Evolutionary conservation across 495 filamentous ascomycete genomes (phyloP), one percentile per base, ranked within the genome.

Genomic region (Penicillium coffeae): DNA sequence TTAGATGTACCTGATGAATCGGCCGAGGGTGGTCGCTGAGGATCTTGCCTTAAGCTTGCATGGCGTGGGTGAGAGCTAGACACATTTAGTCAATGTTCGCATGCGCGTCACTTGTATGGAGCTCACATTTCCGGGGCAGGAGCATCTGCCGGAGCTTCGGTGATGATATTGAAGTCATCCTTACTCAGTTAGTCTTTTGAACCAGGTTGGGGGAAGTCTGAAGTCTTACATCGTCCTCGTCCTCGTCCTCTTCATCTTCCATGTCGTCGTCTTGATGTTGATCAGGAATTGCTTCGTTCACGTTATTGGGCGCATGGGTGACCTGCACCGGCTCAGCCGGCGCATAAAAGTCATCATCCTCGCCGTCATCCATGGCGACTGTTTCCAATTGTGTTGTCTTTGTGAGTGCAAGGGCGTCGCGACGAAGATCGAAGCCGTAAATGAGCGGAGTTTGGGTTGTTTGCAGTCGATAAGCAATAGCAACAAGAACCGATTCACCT

Each of bases 151-250:
- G 85, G 85, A 43, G 90, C 89, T 67, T 93, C 93, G 50, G 88
- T 90, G 55, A 96, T 94, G 58, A 98, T 94, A 58, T 97, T 90
- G 56, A 98, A 87, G 51, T 97, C 93, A 81, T 96, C 65, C 55
- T 14, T 9, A 58, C 40, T 38, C 20, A 3, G 12, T 52, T 22
- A 48, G 43, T n/a, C 27, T 30, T 20, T 30, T 21, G 14, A 20
- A 33, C 34, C 9, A 30, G 27, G n/a, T 13, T 20, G 3, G 3
- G 9, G 43, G 43, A 47, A 36, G 21, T 16, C 36, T 56, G 58
- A 61, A 50, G 42, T 76, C 51, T 56, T 71, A 63, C 79, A 69
- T 51, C 83, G 30, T 84, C 81, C 30, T 82, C 77, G 13, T 85
- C 86, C 53, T 90, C 89, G 41, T 88, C 84, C 68, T 88, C 88